Evolutionary conservation across 2,329 filamentous ascomycete species (phyloP).

Genomic region (Fusarium dimerum): DNA sequence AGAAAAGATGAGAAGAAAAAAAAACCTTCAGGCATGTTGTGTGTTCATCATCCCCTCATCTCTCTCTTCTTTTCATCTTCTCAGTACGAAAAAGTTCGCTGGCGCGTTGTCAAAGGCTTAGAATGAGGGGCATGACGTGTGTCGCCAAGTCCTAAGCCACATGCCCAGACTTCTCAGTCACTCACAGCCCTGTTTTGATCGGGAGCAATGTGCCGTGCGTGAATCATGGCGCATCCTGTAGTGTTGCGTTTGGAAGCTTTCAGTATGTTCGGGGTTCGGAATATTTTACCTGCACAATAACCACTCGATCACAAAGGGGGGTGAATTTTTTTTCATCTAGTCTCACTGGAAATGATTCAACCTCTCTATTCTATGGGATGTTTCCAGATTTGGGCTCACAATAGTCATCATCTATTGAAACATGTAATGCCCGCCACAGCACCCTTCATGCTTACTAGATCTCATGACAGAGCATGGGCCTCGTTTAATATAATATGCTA

Average conservation of each 20-base stretch:
- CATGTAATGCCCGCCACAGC: too few species aligned
- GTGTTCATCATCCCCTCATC: background rate
- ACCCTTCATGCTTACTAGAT: too few species aligned
- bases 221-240: background rate
- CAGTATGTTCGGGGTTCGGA: background rate
- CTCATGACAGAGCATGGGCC: too few species aligned
- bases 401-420: too few species aligned
- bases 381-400: too few species aligned
- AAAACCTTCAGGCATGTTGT: slow-evolving; percentile 1
- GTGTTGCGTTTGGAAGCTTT: background rate
- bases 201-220: slow-evolving; percentile 23
- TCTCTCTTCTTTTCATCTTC: slow-evolving; percentile 4
- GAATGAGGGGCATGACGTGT: slow-evolving; percentile 33
- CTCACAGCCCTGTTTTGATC: slow-evolving; percentile 29
- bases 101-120: slow-evolving; percentile 21
- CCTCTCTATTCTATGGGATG: too few species aligned
- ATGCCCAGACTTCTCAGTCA: slow-evolving; percentile 21
- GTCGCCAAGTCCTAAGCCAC: slow-evolving; percentile 34
- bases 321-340: too few species aligned
- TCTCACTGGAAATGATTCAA: too few species aligned
- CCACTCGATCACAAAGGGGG: too few species aligned
- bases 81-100: background rate
- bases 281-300: background rate
- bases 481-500: too few species aligned
- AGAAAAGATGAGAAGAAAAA: background rate